Conservation (phyloP, 2,329 filamentous ascomycete species). For the Penicillium sp. region DNA sequence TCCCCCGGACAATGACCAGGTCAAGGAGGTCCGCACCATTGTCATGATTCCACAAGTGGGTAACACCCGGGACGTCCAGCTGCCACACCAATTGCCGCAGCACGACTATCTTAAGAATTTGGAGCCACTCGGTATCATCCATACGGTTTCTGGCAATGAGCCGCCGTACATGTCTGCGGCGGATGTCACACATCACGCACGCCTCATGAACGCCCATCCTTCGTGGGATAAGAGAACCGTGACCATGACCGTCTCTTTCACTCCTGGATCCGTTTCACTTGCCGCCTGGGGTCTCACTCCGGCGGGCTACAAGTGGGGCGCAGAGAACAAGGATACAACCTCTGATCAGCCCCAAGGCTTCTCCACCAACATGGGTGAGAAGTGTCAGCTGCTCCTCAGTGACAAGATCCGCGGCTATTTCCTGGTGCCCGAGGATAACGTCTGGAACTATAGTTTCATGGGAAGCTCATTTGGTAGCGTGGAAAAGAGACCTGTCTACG, state of each 20-base stretch:
- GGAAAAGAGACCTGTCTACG: constrained; percentile 86
- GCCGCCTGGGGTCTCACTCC: constrained; percentile 92
- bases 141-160: constrained; percentile 93
- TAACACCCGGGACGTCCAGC: constrained; percentile 83
- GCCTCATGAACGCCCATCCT: constrained; percentile 78
- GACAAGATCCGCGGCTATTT: constrained; percentile 96
- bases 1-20: constrained; percentile 88
- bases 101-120: constrained; percentile 84
- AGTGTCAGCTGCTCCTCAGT: constrained; percentile 88
- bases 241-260: constrained; percentile 94
- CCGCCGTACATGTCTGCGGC: constrained; percentile 92
- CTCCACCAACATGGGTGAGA: constrained; percentile 86
- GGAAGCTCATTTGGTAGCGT: constrained; percentile 81
- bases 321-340: constrained; percentile 86
- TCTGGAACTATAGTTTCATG: constrained; percentile 99
- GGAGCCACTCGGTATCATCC: constrained; percentile 91
- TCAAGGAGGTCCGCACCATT: constrained; percentile 95
- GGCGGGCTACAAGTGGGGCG: constrained; percentile 93
- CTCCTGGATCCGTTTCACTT: constrained; percentile 90
- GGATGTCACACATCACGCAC: constrained; percentile 91
- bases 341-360: constrained; percentile 95
- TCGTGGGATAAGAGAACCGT: constrained; percentile 86
- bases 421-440: constrained; percentile 81
- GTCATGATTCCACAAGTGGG: constrained; percentile 98
- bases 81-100: constrained; percentile 85